phyloP scores from a whole-genome alignment of 2,329 filamentous ascomycete species.

The Neopestalotiopsis rosae region DNA sequence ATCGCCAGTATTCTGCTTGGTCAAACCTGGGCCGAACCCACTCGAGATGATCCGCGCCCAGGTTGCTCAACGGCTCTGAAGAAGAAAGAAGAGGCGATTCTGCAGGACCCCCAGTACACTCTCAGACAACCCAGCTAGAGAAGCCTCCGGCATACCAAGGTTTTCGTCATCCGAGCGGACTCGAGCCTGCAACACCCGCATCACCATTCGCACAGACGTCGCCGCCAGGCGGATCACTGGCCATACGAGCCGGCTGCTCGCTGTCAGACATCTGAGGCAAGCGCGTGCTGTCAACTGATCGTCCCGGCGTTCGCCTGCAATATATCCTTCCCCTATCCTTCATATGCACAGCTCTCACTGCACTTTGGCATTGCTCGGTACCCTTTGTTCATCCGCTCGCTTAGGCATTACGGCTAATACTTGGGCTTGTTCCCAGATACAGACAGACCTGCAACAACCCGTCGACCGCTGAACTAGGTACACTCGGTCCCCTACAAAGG shows the following conservation, averaged over 20 bases:
- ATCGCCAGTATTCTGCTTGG: background rate
- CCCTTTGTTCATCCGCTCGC: constrained; percentile 4
- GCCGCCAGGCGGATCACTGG: constrained; percentile 2
- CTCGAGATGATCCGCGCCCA: constrained; percentile 8
- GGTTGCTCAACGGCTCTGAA: constrained; percentile 16
- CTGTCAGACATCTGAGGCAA: constrained; percentile 17
- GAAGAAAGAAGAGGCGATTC: background rate
- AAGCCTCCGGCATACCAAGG: constrained; percentile 1
- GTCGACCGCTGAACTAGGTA: constrained; percentile 14
- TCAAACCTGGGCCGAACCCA: background rate
- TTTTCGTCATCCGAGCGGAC: constrained; percentile 16
- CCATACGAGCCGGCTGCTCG: constrained; percentile 4
- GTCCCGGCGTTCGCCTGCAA: background rate
- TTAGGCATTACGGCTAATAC: constrained; percentile 11
- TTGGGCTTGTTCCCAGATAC: constrained; percentile 9
- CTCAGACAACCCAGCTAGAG: constrained; percentile 12
- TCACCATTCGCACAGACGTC: constrained; percentile 14
- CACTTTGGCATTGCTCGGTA: background rate
- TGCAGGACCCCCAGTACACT: background rate
- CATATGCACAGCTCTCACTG: constrained; percentile 2
- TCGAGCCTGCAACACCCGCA: constrained; percentile 12
- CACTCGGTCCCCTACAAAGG: constrained; percentile 18
- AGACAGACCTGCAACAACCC: constrained; percentile 3
- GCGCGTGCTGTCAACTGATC: constrained; percentile 16
- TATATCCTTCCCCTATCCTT: background rate